Evolutionary conservation across 2,329 filamentous ascomycete genomes (phyloP), one percentile per base, ranked within the genome.

Genomic region (Phyllosticta ampelicida): DNA sequence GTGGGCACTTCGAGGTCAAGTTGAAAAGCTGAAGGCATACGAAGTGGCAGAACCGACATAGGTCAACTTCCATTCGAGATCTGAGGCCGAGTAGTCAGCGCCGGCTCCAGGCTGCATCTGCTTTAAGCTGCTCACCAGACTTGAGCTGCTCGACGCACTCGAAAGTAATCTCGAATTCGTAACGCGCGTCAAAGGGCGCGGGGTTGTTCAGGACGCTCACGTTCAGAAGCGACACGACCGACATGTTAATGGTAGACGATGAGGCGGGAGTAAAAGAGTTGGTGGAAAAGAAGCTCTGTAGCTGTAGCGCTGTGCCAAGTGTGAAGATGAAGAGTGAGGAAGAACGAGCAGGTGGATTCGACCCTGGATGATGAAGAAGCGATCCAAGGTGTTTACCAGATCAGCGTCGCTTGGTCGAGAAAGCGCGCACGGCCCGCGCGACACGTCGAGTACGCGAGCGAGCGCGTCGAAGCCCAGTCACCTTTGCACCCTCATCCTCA

Each of bases 31-130:
- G 20, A 18, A 20, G 18, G 80, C 87, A 78, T 80, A 95, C 88
- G 90, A 96, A 59, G 92, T 97, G 63, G 95, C 94, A 66, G 94
- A 99, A 69, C 94, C 95, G 70, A 99, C 94, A 68, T 99, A 99
- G 73, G 90, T 99, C 68, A 99, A 80, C 77, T 99, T 99, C 94
- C 94, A 99, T 77, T 99, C 94, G 62, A 99, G 85, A 76, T 99
- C 94, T 95, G 67, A 30, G 44, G 8, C 3, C 23, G 51, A 19
- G 70, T 63, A 67, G 64, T 58, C 10, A 21, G 49, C 2, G 49
- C 18, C 11, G 13, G 18, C 6, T 16, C 18, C 13, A n/a, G 18
- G 52, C 5, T n/a, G 20, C 5, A 54, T 18, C 5, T 5, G 13
- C 8, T 9, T 3, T 5, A 5, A 3, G 20, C 55, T 4, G n/a